phyloP scores from a whole-genome alignment of 1,139 yeast species.

The Martiniozyma asiatica region DNA sequence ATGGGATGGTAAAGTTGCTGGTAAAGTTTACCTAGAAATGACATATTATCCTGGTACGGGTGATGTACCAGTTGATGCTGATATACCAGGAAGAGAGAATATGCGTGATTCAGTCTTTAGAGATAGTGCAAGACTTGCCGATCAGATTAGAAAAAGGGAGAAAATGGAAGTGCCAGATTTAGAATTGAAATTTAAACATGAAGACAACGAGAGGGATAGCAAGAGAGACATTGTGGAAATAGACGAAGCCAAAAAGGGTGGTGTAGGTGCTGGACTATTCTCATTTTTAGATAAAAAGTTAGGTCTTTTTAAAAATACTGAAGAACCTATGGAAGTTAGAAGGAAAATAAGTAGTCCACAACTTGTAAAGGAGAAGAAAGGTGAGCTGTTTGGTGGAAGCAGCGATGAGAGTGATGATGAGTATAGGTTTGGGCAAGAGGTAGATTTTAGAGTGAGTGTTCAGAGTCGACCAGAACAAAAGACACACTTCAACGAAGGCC shows the following conservation, averaged over 20 bases:
- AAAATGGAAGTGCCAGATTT: too few species aligned
- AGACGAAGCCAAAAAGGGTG: background rate
- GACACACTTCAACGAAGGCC: too few species aligned
- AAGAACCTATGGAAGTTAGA: constrained; percentile 7
- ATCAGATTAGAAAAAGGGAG: too few species aligned
- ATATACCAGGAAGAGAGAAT: too few species aligned
- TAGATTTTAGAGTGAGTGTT: constrained; percentile 11
- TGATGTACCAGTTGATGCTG: constrained; percentile 16
- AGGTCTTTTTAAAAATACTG: too few species aligned
- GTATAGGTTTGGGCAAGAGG: constrained; percentile 15
- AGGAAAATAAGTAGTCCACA: constrained; percentile 1
- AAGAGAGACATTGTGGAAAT: background rate
- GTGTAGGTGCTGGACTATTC: constrained; percentile 6
- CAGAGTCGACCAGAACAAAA: background rate
- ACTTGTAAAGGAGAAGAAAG: background rate
- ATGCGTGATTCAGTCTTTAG: too few species aligned
- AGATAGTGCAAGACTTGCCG: too few species aligned
- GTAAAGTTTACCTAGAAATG: constrained; percentile 81
- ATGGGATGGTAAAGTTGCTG: constrained; percentile 70
- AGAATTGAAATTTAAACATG: too few species aligned
- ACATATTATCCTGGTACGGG: constrained; percentile 71
- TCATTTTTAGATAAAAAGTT: constrained; percentile 16
- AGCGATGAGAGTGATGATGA: constrained; percentile 10
- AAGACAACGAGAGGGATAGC: background rate
- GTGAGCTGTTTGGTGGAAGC: too few species aligned